Evolutionary conservation across 768 basidiomycete genomes (phyloP), one percentile per base, ranked within the genome.

Genomic region (Hemileccinum impolitum): DNA sequence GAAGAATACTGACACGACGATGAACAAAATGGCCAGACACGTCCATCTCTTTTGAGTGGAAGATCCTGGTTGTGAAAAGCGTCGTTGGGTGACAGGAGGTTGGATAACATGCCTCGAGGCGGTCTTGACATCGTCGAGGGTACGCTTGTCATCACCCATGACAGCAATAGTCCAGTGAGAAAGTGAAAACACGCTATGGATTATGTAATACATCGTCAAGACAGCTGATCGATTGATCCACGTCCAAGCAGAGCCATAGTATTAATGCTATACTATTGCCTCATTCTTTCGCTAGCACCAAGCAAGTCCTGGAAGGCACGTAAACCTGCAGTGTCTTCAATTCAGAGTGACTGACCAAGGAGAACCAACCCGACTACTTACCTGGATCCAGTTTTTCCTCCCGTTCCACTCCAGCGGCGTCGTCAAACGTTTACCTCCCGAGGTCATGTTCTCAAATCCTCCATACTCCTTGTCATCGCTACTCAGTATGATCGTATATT

Each of bases 381-480:
- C 93, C 78, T 95, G 89, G 45, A 87, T 57, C 75, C 79, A 96
- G 65, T 98, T 97, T 68, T 82, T 88, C 63, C 95, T 78, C n/a
- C 77, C 80, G 63, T 95, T 92, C 95, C 95, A 98, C 59, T 85
- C 85, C 75, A 90, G 67, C 2, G 89, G 81, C 19, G 87, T 90
- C 15, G 96, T 98, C 61, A 82, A 75, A 69, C 82, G 92, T 60
- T 75, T 76, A 26, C 77, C 74, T 32, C 80, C 80, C 34, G 81
- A 61, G 40, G 74, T 72, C 47, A 90, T 78, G 53, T 95, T 89
- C 43, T 83, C 86, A 66, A 93, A 96, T 4, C 96, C 96, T 23
- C 94, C 95, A 58, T 91, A 97, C 39, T 75, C 70, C 64, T 82
- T 81, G 65, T 95, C 91, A 64, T 99, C 96, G 56, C 84, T 92